Base-by-base conservation (phyloP, 768 basidiomycete genomes). In the Hypholoma fasciculare region DNA sequence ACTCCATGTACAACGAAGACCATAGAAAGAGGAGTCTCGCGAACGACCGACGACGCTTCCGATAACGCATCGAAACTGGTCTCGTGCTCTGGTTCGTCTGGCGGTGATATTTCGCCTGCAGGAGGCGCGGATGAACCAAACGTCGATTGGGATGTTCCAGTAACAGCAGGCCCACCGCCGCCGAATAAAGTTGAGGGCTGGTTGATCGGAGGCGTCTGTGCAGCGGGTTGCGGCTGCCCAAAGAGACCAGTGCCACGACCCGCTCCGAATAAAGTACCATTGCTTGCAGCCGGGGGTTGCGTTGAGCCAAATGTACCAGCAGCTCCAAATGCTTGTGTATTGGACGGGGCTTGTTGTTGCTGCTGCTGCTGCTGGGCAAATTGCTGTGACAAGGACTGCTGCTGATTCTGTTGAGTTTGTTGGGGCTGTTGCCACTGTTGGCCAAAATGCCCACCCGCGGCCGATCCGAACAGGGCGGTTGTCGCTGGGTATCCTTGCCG, bases 11-110 rank as follows among this genome's bases (percentile, higher is more conserved):
- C 82, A 17, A 76, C 67, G 58, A 80, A 87, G 0, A 80, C 77
- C 14, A 82, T 71, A 0, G 83, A 78, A 20, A 85, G 71, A 1
- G 85, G 80, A 0, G 80, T 84, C 63, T 83, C 81, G 8, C 71
- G 76, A 19, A 83, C 76, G n/a, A 79, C 65, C 2, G 82, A 78
- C 11, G 67, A 73, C 0, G 78, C 72, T 47, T 78, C 76, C 0
- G 68, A 61, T 7, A 63, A 64, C 6, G 66, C 47, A 9, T 44
- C 63, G 3, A 63, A 65, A 13, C 26, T 61, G 63, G 43, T 13
- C 34, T 38, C 34, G 19, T 23, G 38, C 42, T 13, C 26, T 54
- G 7, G 13, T 27, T 30, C 13, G 14, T 8, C 16, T 19, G 16
- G 52, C 17, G 23, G 23, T 23, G 23, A 4, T 2, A 34, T 3